Percentiles rank a stretch among this genome's conserved stretches.
Conservation (phyloP, 306 rosid species). For the Aeschynomene evenia region DNA sequence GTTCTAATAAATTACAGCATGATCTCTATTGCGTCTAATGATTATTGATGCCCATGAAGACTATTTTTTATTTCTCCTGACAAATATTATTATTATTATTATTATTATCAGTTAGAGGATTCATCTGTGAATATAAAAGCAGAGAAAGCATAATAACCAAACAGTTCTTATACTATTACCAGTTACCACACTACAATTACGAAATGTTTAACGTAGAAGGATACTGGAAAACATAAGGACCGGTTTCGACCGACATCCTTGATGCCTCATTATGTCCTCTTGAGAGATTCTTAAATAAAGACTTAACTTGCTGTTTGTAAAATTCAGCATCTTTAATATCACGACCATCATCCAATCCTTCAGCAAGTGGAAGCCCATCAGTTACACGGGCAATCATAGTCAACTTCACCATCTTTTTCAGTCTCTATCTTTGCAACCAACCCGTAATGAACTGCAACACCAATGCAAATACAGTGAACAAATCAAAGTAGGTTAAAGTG, state of each 20-base stretch:
- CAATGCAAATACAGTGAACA: constrained; percentile 23
- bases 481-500: background rate
- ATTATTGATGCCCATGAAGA: background rate
- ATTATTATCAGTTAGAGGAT: background rate
- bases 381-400: constrained; percentile 96
- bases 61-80: background rate
- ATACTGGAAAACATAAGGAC: constrained; percentile 93
- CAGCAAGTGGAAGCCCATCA: constrained; percentile 90
- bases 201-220: constrained; percentile 42
- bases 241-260: constrained; percentile 93
- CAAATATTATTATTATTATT: background rate
- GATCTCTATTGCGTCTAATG: background rate
- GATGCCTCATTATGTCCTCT: constrained; percentile 88
- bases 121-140: background rate
- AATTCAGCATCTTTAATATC: constrained; percentile 72
- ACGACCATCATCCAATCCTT: constrained; percentile 91
- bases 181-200: background rate
- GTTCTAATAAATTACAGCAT: background rate
- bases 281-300: constrained; percentile 87
- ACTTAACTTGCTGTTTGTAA: constrained; percentile 92
- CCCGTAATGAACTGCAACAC: constrained; percentile 24
- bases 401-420: constrained; percentile 87
- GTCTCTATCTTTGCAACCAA: constrained; percentile 23
- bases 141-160: constrained; percentile 10
- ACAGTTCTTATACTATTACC: background rate